These are phyloP conservation scores for Neurospora sp. DNA, from an alignment of 2,329 filamentous ascomycete species.

Conservation along the genomic window DNA sequence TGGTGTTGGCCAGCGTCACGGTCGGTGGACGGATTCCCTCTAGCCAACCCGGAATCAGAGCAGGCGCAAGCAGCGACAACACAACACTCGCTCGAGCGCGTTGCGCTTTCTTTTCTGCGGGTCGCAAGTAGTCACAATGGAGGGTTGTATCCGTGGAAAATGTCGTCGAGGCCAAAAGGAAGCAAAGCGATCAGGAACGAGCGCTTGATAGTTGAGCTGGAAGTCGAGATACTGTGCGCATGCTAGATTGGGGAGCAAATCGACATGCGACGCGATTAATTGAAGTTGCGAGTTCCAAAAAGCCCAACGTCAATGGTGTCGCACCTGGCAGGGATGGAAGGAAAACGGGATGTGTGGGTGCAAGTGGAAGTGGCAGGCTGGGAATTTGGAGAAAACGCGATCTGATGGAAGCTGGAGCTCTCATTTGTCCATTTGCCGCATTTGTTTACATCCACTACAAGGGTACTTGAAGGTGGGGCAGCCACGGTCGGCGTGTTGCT, in stretches of 20 bases:
- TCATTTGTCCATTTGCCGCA: not conserved
- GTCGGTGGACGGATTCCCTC: not conserved
- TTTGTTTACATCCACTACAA: not conserved
- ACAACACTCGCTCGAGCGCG: not conserved
- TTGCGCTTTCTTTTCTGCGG: not conserved
- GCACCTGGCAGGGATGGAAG: not conserved
- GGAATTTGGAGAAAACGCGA: not conserved
- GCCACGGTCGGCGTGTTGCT: not conserved
- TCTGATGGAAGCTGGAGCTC: not conserved
- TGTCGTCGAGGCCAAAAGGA: not conserved
- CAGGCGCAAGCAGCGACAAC: not conserved
- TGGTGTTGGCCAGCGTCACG: conserved; percentile 2
- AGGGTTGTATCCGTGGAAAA: not conserved
- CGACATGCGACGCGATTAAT: not conserved
- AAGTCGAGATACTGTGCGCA: not conserved
- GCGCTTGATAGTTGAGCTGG: not conserved
- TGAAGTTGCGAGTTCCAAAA: not conserved
- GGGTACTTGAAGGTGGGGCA: not conserved
- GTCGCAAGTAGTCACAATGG: not conserved
- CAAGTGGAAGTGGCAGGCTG: not conserved
- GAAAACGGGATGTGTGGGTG: not conserved
- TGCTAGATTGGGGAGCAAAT: not conserved
- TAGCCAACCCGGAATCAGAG: not conserved
- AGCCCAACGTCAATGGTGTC: not conserved
- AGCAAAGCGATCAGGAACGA: not conserved